Conservation (phyloP, 495 filamentous ascomycete genomes). For the Physcia stellaris region DNA sequence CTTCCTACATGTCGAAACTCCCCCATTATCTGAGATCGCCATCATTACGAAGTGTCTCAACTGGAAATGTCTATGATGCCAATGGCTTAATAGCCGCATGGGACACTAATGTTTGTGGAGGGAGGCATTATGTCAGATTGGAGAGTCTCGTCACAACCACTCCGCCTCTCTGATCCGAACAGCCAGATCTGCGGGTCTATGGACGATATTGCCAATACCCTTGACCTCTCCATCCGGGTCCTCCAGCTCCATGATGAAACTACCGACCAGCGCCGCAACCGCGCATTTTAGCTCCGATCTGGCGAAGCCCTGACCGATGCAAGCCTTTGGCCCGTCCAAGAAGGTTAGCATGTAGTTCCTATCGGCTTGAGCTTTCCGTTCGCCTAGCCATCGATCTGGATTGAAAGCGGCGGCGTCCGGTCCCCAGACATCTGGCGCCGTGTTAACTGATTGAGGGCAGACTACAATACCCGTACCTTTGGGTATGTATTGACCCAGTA, state of each 20-base stretch:
- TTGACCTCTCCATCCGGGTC: slow-evolving; percentile 45
- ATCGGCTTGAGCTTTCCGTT: slow-evolving; percentile 35
- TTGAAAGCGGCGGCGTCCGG: slow-evolving; percentile 63
- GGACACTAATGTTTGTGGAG: no score
- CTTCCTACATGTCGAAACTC: no score
- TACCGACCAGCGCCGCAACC: slow-evolving; percentile 60
- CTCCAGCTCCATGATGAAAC: slow-evolving; percentile 49
- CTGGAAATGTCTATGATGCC: no score
- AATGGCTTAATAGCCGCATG: no score
- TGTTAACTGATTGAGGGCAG: slow-evolving; percentile 49
- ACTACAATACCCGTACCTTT: slow-evolving; percentile 40
- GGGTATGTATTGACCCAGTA: slow-evolving; percentile 40
- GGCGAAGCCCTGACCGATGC: slow-evolving; percentile 72
- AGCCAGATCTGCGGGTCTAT: no score
- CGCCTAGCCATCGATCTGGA: slow-evolving; percentile 63
- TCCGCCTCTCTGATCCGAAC: slow-evolving; percentile 48
- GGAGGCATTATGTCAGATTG: no score
- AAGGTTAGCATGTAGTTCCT: slow-evolving; percentile 73
- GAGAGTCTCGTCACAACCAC: slow-evolving; percentile 47
- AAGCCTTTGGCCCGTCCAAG: slow-evolving; percentile 65
- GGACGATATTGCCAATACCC: slow-evolving; percentile 39
- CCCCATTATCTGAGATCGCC: no score
- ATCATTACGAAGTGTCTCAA: no score
- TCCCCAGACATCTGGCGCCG: slow-evolving; percentile 67
- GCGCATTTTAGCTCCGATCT: slow-evolving; percentile 72